phyloP scores from a whole-genome alignment of 768 basidiomycete genomes.

The Psilocybe cyanescens region DNA sequence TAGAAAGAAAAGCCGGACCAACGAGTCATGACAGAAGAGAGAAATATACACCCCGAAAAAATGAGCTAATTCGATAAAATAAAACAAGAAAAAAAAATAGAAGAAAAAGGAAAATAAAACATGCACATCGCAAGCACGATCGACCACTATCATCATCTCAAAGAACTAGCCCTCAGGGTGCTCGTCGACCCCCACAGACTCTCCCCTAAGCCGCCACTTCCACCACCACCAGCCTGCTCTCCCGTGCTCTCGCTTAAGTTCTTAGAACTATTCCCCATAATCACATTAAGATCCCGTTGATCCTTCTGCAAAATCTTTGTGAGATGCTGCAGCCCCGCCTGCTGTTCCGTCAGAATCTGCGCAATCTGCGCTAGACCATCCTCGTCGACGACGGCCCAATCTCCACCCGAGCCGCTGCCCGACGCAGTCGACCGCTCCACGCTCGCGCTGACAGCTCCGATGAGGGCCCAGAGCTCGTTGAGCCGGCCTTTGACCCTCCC shows the following conservation, averaged over 20 bases:
- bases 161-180: conserved; percentile 38
- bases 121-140: not conserved
- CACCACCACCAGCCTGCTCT: conserved; percentile 19
- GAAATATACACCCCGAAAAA: too few species aligned
- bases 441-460: conserved; percentile 72
- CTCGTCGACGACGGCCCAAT: conserved; percentile 88
- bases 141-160: conserved; percentile 29
- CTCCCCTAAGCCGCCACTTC: conserved; percentile 22
- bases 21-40: too few species aligned
- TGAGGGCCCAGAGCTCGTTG: conserved; percentile 85
- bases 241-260: conserved; percentile 6
- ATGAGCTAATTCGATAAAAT: too few species aligned
- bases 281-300: conserved; percentile 67
- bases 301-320: conserved; percentile 73
- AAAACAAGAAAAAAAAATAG: too few species aligned
- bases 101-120: not conserved
- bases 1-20: too few species aligned
- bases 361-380: conserved; percentile 79
- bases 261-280: conserved; percentile 44
- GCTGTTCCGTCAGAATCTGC: conserved; percentile 80
- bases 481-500: conserved; percentile 72
- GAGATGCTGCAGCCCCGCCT: conserved; percentile 78
- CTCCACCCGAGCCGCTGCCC: conserved; percentile 38
- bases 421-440: conserved; percentile 50
- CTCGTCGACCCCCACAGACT: conserved; percentile 38